Conservation (phyloP, 2,329 filamentous ascomycete species). For the Microsporum ferrugineum region DNA sequence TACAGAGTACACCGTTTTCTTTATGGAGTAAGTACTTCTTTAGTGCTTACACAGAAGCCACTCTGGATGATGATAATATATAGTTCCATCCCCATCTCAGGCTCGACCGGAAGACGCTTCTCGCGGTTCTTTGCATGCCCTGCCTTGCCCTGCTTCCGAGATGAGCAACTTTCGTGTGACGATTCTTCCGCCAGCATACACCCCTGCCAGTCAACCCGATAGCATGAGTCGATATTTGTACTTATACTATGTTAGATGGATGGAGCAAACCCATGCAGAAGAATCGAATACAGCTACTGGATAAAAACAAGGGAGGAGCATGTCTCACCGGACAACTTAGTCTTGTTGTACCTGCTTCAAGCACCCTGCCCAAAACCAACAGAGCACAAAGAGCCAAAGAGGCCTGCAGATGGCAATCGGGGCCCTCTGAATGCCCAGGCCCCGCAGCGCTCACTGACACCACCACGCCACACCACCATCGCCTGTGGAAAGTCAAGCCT, state of each 20-base stretch:
- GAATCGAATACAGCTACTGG: too few relatives aligned
- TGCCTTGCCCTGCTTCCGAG: background rate
- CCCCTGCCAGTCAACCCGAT: background rate
- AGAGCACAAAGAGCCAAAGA: background rate
- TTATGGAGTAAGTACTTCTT: background rate
- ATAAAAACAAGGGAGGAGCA: background rate
- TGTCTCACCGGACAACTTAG: background rate
- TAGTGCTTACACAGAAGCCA: background rate
- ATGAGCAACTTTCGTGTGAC: background rate
- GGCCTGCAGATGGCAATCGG: background rate
- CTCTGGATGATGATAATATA: background rate
- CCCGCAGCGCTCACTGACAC: background rate
- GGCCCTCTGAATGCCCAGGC: background rate
- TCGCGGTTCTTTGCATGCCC: background rate
- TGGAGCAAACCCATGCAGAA: background rate
- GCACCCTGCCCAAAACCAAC: background rate
- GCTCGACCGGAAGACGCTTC: background rate
- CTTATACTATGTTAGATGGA: background rate
- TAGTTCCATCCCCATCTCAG: background rate
- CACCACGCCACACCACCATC: background rate
- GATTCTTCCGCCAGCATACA: background rate
- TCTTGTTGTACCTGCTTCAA: background rate
- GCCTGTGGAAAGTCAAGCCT: background rate
- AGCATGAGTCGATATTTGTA: background rate
- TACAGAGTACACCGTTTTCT: too few relatives aligned